A percentile compares a stretch with the other conserved stretches of the same genome.
Evolutionary conservation across 148 eudicot genomes (phyloP).

Genomic region (Nepenthes mirabilis): DNA sequence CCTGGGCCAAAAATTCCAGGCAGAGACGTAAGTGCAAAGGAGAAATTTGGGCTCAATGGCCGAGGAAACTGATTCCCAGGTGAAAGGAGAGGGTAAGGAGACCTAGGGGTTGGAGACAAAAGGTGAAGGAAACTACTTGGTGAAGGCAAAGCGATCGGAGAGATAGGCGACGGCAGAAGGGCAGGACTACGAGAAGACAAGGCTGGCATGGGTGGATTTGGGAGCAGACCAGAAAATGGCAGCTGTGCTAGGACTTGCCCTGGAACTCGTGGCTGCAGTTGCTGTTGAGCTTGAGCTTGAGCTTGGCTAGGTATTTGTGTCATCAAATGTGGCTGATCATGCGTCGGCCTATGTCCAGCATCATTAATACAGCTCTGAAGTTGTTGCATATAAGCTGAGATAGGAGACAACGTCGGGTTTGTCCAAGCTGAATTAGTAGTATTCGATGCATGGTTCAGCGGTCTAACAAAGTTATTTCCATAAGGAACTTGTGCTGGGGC

Average conservation of each 20-base stretch:
- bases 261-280: conserved; percentile 18
- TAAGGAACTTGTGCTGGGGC: conserved; percentile 10
- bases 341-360: conserved; percentile 24
- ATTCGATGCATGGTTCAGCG: conserved; percentile 23
- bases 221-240: conserved; percentile 33
- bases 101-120: conserved; percentile 57
- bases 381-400: conserved; percentile 74
- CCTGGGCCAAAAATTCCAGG: conserved; percentile 50
- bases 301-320: conserved; percentile 19
- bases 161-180: conserved; percentile 17
- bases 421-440: conserved; percentile 32
- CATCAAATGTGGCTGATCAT: conserved; percentile 10
- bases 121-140: conserved; percentile 53
- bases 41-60: conserved; percentile 44
- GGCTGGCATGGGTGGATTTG: conserved; percentile 26
- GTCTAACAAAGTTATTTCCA: conserved; percentile 23
- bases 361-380: conserved; percentile 61
- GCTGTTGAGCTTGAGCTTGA: conserved; percentile 17
- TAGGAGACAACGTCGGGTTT: conserved; percentile 65
- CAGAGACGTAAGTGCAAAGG: conserved; percentile 30
- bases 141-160: conserved; percentile 26
- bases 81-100: conserved; percentile 70
- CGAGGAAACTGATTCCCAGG: conserved; percentile 42
- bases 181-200: conserved; percentile 40
- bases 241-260: conserved; percentile 25